A percentile compares a stretch with the other conserved stretches of the same genome.
These are phyloP conservation scores for Bipolaris oryzae DNA, from an alignment of 2,329 filamentous ascomycete genomes.

Conservation along the genomic window DNA sequence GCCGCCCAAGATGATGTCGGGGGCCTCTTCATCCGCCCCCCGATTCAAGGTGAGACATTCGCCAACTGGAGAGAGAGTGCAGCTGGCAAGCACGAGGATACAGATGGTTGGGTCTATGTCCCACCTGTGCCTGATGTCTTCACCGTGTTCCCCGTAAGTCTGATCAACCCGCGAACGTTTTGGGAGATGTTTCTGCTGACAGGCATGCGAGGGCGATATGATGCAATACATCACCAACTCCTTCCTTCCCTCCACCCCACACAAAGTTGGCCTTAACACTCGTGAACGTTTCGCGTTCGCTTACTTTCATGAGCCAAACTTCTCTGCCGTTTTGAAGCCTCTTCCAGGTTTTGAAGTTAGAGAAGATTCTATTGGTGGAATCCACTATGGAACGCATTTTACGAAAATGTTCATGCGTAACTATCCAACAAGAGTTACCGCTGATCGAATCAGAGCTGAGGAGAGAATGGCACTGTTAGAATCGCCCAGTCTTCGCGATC, in stretches of 20 bases:
- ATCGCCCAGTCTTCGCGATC: not conserved
- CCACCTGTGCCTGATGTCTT: conserved; percentile 54
- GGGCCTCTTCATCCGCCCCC: conserved; percentile 58
- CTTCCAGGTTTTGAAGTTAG: conserved; percentile 9
- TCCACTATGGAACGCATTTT: conserved; percentile 15
- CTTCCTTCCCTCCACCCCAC: conserved; percentile 12
- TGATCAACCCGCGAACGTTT: not conserved
- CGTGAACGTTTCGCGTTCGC: conserved; percentile 16
- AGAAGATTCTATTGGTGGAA: conserved; percentile 5
- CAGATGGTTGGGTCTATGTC: conserved; percentile 57
- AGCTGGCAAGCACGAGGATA: conserved; percentile 54
- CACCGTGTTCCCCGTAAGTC: conserved; percentile 54
- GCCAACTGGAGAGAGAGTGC: conserved; percentile 57
- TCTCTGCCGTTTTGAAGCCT: conserved; percentile 15
- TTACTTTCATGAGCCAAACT: conserved; percentile 17
- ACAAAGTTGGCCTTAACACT: conserved; percentile 17
- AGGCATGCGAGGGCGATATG: conserved; percentile 6
- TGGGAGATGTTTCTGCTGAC: not conserved
- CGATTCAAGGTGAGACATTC: conserved; percentile 48
- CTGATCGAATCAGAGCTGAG: conserved; percentile 8
- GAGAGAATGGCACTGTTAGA: conserved; percentile 9
- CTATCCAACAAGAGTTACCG: conserved; percentile 12
- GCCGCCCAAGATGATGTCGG: conserved; percentile 59
- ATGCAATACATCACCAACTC: conserved; percentile 20
- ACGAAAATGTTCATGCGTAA: conserved; percentile 20